phyloP scores from a whole-genome alignment of 495 filamentous ascomycete genomes.

The Elaphomyces granulatus region DNA sequence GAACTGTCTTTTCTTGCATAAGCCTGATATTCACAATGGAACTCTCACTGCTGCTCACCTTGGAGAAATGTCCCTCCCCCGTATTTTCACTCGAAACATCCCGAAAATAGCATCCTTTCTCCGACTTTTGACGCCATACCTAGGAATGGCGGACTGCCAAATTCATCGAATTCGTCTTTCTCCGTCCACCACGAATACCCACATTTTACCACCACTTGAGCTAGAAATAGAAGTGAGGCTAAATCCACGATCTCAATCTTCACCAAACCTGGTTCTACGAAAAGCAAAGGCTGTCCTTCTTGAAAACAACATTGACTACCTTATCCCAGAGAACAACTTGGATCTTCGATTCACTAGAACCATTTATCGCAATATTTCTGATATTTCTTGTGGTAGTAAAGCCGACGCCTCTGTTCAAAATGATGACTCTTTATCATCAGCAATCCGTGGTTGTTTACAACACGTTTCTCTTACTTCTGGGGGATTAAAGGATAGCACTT shows the following conservation, averaged over 20 bases:
- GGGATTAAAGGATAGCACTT: neutral
- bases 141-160: constrained; percentile 3
- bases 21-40: constrained; percentile 11
- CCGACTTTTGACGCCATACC: constrained; percentile 10
- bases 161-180: constrained; percentile 20
- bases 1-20: constrained; percentile 24
- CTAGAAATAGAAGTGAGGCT: constrained; percentile 14
- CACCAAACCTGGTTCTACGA: constrained; percentile 9
- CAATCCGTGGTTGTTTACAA: neutral
- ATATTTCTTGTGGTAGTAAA: neutral
- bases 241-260: neutral
- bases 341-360: constrained; percentile 31
- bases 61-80: constrained; percentile 17
- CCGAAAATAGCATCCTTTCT: constrained; percentile 20
- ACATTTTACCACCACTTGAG: constrained; percentile 22
- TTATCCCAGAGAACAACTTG: constrained; percentile 26
- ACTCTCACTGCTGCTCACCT: constrained; percentile 20
- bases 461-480: constrained; percentile 1
- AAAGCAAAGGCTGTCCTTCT: constrained; percentile 19
- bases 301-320: constrained; percentile 25
- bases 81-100: constrained; percentile 21
- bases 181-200: constrained; percentile 15
- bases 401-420: neutral
- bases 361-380: constrained; percentile 16
- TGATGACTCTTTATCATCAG: neutral